phyloP scores from a whole-genome alignment of 495 filamentous ascomycete species.

The Penicillium desertorum region DNA sequence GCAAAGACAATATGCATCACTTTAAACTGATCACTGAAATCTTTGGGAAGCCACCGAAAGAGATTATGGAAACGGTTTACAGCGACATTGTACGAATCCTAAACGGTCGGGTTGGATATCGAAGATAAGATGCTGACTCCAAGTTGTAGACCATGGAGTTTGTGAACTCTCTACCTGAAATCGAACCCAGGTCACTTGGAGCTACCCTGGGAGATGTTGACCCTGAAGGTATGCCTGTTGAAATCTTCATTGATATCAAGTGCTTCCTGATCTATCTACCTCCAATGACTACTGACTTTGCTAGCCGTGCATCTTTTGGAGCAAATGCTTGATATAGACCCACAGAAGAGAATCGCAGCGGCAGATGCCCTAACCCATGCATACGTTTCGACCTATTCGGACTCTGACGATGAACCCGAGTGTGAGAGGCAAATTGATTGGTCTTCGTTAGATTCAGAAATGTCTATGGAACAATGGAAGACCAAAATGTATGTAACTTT shows the following conservation, averaged over 20 bases:
- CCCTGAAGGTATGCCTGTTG: conserved; percentile 13
- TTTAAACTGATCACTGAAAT: conserved; percentile 94
- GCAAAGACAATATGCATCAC: conserved; percentile 93
- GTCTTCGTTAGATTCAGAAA: conserved; percentile 18
- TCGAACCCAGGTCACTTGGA: not conserved
- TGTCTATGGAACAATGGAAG: conserved; percentile 13
- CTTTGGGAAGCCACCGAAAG: conserved; percentile 82
- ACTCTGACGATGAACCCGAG: conserved; percentile 84
- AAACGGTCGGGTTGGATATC: not conserved
- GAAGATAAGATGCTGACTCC: not conserved
- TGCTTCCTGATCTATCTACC: not conserved
- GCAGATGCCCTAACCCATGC: conserved; percentile 74
- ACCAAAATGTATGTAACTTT: conserved; percentile 10
- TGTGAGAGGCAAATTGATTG: conserved; percentile 38
- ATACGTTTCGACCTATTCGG: conserved; percentile 86
- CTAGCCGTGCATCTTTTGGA: conserved; percentile 83
- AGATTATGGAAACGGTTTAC: conserved; percentile 14
- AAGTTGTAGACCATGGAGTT: conserved; percentile 2
- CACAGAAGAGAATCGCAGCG: conserved; percentile 76
- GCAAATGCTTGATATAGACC: conserved; percentile 90
- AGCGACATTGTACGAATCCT: conserved; percentile 9
- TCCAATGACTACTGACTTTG: not conserved
- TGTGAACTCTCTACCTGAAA: conserved; percentile 7
- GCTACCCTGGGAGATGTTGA: conserved; percentile 4
- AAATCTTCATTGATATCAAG: not conserved